Conservation (phyloP, 2,329 filamentous ascomycete genomes). For the Pseudogymnoascus sp. region DNA sequence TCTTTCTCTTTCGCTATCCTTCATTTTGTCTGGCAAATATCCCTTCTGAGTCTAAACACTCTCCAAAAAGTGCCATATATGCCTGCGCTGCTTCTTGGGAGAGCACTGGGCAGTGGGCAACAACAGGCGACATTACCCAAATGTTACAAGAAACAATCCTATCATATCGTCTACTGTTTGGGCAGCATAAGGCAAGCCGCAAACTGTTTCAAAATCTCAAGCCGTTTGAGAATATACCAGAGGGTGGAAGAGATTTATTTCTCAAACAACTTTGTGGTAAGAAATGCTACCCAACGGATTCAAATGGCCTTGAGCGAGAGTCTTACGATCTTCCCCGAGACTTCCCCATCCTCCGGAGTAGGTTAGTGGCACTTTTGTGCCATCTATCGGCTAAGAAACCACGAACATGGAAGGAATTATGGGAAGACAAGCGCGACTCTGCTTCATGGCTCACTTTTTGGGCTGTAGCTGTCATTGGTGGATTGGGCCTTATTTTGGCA, state of each 20-base stretch:
- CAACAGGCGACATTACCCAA: conserved; percentile 16
- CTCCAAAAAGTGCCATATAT: conserved; percentile 8
- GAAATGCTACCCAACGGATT: background rate
- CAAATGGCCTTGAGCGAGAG: conserved; percentile 1
- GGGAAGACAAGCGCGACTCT: conserved; percentile 22
- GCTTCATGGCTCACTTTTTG: conserved; percentile 23
- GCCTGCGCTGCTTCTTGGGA: conserved; percentile 1
- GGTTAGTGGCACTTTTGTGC: background rate
- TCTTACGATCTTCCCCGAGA: conserved; percentile 2
- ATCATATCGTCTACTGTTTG: conserved; percentile 23
- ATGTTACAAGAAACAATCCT: conserved; percentile 20
- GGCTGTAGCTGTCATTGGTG: conserved; percentile 20
- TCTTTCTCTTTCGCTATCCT: conserved; percentile 24
- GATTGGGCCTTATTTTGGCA: conserved; percentile 19
- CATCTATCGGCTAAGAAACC: conserved; percentile 5
- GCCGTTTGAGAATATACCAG: conserved; percentile 6
- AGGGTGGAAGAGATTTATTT: conserved; percentile 4
- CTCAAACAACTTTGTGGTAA: background rate
- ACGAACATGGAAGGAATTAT: conserved; percentile 15
- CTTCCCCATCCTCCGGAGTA: conserved; percentile 1
- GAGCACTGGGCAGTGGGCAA: conserved; percentile 15
- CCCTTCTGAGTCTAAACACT: background rate
- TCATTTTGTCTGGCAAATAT: conserved; percentile 21
- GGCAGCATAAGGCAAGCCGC: conserved; percentile 19
- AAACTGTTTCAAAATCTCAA: conserved; percentile 18